Base-by-base conservation (phyloP, 495 filamentous ascomycete species). In the Talaromyces nanjingensis region DNA sequence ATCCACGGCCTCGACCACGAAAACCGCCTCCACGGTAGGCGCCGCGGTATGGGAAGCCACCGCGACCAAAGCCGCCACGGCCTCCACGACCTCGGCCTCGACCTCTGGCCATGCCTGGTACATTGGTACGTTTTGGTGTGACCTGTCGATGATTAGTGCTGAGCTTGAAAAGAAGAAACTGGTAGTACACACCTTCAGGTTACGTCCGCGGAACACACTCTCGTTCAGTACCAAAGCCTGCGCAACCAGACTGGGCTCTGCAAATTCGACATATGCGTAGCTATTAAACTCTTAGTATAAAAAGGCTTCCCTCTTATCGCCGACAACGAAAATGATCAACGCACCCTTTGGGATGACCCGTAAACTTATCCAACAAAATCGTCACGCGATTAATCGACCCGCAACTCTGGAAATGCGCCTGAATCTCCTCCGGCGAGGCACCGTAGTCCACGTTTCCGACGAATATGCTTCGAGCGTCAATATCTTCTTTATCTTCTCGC, bases 381-480 rank as follows among this genome's bases (percentile, higher is more conserved):
- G 96, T 99, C 56, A 99, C 96, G 45, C 96, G 89, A 71, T 99
- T 98, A 80, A 99, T 99, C 62, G 90, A 91, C 45, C 96, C 96
- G 70, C 91, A 96, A 81, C 87, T 96, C 79, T 97, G 92, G 78
- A 99, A 99, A 73, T 99, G 96, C 42, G 92, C 91, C 80, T 99
- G 96, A 64, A 99, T 97, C 77, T 99, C 96, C 77, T 99, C 96
- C 0, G 96, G 94, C 16, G 92, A 96, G 29, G 94, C 93, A 65
- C 91, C 92, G 75, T 99, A 99, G 74, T 99, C 96, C 62, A 99
- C 96, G 71, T 99, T 99, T 56, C 96, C 96, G 25, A 99, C 96
- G 73, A 99, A 99, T 70, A 99, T 90, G 78, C 92, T 96, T 64
- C 96, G 87, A 66, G 85, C 90, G 76, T 99, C 96, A 57, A 99